These are phyloP conservation scores for Pichia membranifaciens DNA, from an alignment of 805 yeast genomes.

Conservation along the genomic window DNA sequence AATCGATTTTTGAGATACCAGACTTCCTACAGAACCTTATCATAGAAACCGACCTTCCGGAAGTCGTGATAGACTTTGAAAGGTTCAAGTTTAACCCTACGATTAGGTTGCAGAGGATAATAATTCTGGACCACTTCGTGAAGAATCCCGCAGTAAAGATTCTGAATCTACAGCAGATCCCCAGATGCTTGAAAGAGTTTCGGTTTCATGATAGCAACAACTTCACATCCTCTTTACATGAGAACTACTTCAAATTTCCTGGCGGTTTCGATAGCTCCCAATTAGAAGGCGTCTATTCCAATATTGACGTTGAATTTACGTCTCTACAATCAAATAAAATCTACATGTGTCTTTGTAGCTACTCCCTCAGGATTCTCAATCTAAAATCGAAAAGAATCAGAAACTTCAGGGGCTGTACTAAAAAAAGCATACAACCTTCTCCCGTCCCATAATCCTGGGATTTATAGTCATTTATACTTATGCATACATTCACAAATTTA, in stretches of 20 bases:
- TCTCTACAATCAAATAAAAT: not conserved
- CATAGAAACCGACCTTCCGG: constrained; percentile 3
- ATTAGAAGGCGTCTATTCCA: constrained; percentile 3
- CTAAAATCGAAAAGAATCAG: constrained; percentile 1
- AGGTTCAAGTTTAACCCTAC: not conserved
- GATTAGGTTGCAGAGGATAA: not conserved
- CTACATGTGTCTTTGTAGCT: not conserved
- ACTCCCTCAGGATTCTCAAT: not conserved
- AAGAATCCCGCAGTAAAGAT: not conserved
- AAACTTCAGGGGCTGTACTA: too few relatives aligned
- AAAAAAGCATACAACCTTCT: too few relatives aligned
- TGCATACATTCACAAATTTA: too few relatives aligned
- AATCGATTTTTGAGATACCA: not conserved
- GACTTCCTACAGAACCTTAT: not conserved
- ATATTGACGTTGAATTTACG: not conserved
- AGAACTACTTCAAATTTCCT: not conserved
- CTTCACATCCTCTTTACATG: not conserved
- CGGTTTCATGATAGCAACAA: constrained; percentile 4
- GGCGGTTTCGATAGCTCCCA: not conserved
- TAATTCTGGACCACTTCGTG: not conserved
- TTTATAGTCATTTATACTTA: too few relatives aligned
- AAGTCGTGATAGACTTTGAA: not conserved
- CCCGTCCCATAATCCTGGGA: too few relatives aligned
- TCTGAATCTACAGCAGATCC: not conserved
- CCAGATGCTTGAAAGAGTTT: constrained; percentile 1